Percentiles rank a stretch among this genome's conserved stretches.
Conservation (phyloP, 345 rosid species). For the Brassica juncea region DNA sequence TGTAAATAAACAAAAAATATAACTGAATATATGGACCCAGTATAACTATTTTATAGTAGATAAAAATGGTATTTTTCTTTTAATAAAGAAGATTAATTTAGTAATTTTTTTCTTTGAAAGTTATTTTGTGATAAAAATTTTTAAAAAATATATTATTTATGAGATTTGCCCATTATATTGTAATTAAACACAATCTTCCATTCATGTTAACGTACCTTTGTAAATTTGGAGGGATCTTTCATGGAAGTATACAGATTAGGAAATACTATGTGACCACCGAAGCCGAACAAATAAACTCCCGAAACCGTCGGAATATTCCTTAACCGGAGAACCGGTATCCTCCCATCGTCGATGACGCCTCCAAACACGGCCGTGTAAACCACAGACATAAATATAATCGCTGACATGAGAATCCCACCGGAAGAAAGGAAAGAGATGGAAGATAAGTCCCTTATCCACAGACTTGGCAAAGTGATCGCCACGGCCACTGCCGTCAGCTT, state of each 20-base stretch:
- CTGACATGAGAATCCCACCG: constrained; percentile 72
- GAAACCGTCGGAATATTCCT: constrained; percentile 62
- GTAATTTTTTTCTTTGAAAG: no score
- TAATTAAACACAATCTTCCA: background rate
- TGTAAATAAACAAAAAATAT: no score
- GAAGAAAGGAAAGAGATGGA: constrained; percentile 74
- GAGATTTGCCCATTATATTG: no score
- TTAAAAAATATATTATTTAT: no score
- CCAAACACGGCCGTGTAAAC: constrained; percentile 56
- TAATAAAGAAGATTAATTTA: no score
- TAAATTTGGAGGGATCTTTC: constrained; percentile 76
- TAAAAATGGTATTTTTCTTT: no score
- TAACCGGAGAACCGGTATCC: constrained; percentile 50
- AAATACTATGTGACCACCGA: constrained; percentile 76
- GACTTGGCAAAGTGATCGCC: constrained; percentile 64
- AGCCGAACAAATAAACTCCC: constrained; percentile 67
- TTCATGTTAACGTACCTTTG: constrained; percentile 50
- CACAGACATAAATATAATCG: constrained; percentile 60
- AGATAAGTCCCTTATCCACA: constrained; percentile 73
- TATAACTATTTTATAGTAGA: no score
- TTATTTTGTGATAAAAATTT: no score
- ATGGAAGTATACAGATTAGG: constrained; percentile 71
- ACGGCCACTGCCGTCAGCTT: constrained; percentile 61
- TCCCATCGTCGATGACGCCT: constrained; percentile 44
- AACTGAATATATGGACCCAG: no score